Base-by-base conservation (phyloP, 345 rosid species). In the Hevea brasiliensis region DNA sequence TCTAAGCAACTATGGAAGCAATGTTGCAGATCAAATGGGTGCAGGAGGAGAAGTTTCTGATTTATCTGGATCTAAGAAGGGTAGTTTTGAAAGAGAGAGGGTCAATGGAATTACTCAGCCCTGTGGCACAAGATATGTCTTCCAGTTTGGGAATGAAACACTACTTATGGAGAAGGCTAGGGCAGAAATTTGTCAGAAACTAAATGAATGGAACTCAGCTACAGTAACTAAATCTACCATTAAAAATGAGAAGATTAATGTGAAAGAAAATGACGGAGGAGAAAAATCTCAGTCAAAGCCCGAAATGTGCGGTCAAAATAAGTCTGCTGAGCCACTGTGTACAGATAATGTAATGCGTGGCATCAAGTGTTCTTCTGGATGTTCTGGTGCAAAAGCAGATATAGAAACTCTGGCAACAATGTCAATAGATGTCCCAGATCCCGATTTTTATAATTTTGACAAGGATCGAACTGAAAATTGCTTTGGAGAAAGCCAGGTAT, bases 81-180 rank as follows among this genome's bases (percentile, higher is more conserved):
- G 51, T 44, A 72, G 50, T 74, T 65, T 59, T 67, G 71, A 72
- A 59, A 57, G 65, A 20, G 66, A 37, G 11, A 76, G 78, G 65
- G 80, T 80, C 29, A 80, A 76, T 35, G 80, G 80, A 69, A 76
- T 80, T 47, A 61, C 73, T 27, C 76, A 70, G 37, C 68, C 77
- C 54, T 66, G 72, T 29, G 69, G 54, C 62, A 13, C 45, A 48
- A 75, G 78, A 0, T 72, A 74, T 32, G 48, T 32, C 9, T 40
- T 72, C 26, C 72, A 47, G 20, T 37, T 55, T 58, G 66, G 64
- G 47, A 29, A 12, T 12, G 35, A 66, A 58, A 66, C 72, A 8
- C 14, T 74, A 5, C 72, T 74, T 44, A 59, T 67, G 72, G 77
- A 74, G 48, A 67, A 23, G 72, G 77, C 77, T 45, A 74, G 51